These are phyloP conservation scores for Rhodotorula toruloides DNA, from an alignment of 768 basidiomycete species.

Conservation along the genomic window DNA sequence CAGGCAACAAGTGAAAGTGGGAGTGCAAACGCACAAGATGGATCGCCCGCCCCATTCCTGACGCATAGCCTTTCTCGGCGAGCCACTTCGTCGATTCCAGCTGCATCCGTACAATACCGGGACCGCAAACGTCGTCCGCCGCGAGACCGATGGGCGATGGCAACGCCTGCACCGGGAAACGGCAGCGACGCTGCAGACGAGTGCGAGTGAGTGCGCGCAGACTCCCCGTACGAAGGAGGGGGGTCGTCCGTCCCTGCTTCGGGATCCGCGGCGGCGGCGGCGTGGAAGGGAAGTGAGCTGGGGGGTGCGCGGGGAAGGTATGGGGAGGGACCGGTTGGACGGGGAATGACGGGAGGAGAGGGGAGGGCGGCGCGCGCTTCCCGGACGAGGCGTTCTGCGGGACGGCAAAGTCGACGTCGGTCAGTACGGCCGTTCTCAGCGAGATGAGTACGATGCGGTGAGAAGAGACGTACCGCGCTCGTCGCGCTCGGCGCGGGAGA, in stretches of 20 bases:
- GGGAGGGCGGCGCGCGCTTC: conserved; percentile 10
- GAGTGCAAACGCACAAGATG: no score
- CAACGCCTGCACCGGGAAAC: no score
- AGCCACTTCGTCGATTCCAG: no score
- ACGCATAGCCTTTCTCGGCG: no score
- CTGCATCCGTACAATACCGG: no score
- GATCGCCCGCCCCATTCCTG: no score
- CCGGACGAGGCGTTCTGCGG: conserved; percentile 12
- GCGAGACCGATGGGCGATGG: no score
- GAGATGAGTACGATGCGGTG: neutral
- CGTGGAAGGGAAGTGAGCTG: neutral
- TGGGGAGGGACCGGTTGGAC: neutral
- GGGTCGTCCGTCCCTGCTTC: conserved; percentile 4
- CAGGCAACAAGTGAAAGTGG: no score
- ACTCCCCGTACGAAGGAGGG: conserved; percentile 18
- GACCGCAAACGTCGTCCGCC: no score
- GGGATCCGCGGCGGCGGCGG: neutral
- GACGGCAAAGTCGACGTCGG: neutral
- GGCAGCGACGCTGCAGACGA: no score
- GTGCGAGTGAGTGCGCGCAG: no score
- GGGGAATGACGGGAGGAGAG: neutral
- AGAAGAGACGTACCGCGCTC: conserved; percentile 21
- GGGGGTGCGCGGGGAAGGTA: neutral
- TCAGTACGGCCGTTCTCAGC: neutral
- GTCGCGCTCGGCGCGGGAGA: conserved; percentile 17